Evolutionary conservation across 2,329 filamentous ascomycete species (phyloP), one percentile per base, ranked within the genome.

Genomic region (Sporothrix luriei): DNA sequence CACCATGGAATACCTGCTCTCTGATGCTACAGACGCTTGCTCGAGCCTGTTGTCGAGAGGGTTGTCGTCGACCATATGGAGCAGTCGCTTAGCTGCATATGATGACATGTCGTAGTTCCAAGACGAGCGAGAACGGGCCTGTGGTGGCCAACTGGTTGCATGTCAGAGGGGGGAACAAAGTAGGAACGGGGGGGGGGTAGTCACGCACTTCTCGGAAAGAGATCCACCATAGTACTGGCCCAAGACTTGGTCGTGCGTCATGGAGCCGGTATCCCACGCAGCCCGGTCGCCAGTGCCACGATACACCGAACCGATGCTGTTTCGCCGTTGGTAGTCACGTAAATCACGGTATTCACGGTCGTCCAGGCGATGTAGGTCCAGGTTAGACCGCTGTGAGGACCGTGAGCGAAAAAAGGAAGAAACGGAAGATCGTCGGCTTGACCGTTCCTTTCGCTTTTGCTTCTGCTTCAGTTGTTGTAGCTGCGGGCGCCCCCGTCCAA

Each of bases 71-170:
- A 76, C 76, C 40, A 82, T 74, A 66, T 81, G 80, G 51, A 83
- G 74, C 10, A 84, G 73, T 7, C 81, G 79, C 71, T 81, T 79
- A n/a, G 81, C 79, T 73, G 82, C 81, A 74, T 84, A 84, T 33
- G 82, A 82, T 38, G 76, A 76, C 66, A 80, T 70, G 69, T 83
- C 79, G 74, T 83, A 82, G 69, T 80, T 81, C 73, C 79, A 79
- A 5, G 81, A 82, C 5, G 77, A 75, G 61, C 78, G 80, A 51
- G 78, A 77, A 29, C 75, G 74, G 46, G 77, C 75, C 52, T 75
- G 68, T 29, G 74, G 70, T 29, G 78, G 76, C 74, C 77, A 76
- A 62, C 78, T 82, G 66, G 62, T 33, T 21, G n/a, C 9, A 49
- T 48, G 68, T 69, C 57, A 69, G 67, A 29, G 11, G 4, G 13